Evolutionary conservation across 495 filamentous ascomycete genomes (phyloP).

Genomic region (Lophiotrema nucula): DNA sequence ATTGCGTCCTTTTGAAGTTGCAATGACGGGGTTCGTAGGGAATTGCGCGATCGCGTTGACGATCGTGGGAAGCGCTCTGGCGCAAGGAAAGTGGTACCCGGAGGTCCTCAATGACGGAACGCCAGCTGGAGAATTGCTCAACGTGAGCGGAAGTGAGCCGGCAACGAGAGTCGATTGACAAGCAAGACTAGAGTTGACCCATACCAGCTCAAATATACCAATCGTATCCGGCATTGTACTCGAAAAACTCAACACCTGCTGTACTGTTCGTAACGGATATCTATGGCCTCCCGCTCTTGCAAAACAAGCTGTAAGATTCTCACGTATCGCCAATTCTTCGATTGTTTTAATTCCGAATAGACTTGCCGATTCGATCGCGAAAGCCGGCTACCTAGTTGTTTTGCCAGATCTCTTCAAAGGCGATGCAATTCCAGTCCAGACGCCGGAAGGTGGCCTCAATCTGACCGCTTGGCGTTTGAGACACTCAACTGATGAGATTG

Average conservation of each 20-base stretch:
- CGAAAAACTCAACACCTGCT: neutral
- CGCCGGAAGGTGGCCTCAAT: constrained; percentile 53
- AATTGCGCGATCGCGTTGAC: no score
- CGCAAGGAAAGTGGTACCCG: no score
- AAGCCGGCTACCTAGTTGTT: constrained; percentile 66
- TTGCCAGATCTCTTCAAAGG: constrained; percentile 78
- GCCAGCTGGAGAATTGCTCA: neutral
- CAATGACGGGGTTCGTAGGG: no score
- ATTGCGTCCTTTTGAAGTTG: no score
- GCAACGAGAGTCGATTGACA: neutral
- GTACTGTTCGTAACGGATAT: neutral
- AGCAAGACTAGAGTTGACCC: neutral
- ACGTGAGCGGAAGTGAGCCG: neutral
- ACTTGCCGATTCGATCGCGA: neutral
- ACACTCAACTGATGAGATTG: neutral
- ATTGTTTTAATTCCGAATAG: neutral
- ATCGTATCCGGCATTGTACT: neutral
- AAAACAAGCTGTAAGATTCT: neutral
- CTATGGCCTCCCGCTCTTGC: neutral
- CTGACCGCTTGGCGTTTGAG: constrained; percentile 56
- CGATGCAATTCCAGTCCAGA: constrained; percentile 62
- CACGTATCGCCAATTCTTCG: neutral
- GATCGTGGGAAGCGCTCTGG: no score
- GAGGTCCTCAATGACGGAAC: neutral
- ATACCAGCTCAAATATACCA: neutral